A percentile compares a stretch with the other conserved stretches of the same genome.
phyloP scores from a whole-genome alignment of 2,329 filamentous ascomycete species.

The Fonsecaea pedrosoi region DNA sequence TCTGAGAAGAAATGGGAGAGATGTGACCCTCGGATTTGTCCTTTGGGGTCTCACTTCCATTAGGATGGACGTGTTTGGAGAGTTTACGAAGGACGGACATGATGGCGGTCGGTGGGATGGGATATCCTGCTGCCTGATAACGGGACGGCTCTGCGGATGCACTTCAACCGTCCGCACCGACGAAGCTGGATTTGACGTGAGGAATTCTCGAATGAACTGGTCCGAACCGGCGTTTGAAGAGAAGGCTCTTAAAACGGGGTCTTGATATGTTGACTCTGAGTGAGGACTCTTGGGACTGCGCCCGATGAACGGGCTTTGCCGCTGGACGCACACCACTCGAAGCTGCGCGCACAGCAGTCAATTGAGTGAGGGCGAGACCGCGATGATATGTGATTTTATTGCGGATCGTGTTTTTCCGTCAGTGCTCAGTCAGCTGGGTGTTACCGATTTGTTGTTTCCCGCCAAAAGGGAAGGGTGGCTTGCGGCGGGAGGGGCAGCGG shows the following conservation, averaged over 20 bases:
- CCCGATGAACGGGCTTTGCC: background rate
- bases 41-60: conserved; percentile 38
- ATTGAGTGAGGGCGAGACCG: background rate
- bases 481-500: conserved; percentile 11
- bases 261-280: conserved; percentile 20
- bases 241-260: conserved; percentile 3
- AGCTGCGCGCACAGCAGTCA: conserved; percentile 15
- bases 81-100: conserved; percentile 42
- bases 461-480: conserved; percentile 3
- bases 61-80: conserved; percentile 47
- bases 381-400: background rate
- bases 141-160: background rate
- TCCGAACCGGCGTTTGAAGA: background rate
- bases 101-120: conserved; percentile 2
- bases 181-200: conserved; percentile 1
- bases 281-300: conserved; percentile 10
- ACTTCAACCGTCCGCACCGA: background rate
- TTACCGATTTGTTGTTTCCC: conserved; percentile 1
- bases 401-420: background rate
- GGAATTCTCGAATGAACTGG: conserved; percentile 6
- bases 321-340: background rate
- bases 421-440: background rate
- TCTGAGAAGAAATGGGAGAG: conserved; percentile 38
- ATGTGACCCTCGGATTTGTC: conserved; percentile 22
- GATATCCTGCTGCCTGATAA: too few relatives aligned